These are phyloP conservation scores for Kuraishia ogatae DNA, from an alignment of 805 yeast species.

Conservation along the genomic window DNA sequence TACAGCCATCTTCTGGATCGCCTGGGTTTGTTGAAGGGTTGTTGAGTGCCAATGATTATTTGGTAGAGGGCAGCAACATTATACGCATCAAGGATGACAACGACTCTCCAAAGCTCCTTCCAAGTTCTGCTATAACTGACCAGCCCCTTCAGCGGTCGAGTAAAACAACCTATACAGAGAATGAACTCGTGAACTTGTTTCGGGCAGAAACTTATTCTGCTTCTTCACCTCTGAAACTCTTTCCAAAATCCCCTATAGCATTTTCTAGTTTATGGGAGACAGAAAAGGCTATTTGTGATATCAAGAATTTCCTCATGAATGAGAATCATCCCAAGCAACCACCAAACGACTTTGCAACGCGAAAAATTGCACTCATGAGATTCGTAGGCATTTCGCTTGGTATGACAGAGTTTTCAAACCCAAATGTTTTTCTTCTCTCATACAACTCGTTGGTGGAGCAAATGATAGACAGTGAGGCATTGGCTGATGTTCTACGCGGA, in stretches of 20 bases:
- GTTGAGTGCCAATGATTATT: constrained; percentile 9
- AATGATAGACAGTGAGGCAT: constrained; percentile 28
- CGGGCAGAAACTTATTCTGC: constrained; percentile 5
- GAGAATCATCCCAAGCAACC: constrained; percentile 2
- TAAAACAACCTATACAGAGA: background rate
- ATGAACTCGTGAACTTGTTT: too few species aligned
- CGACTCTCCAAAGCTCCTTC: background rate
- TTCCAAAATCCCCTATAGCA: constrained; percentile 8
- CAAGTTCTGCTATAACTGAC: background rate
- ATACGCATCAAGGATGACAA: constrained; percentile 8
- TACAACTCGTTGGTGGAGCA: constrained; percentile 30
- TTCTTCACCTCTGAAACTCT: constrained; percentile 12
- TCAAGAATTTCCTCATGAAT: constrained; percentile 12
- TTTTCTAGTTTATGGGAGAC: constrained; percentile 7
- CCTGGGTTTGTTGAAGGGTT: background rate
- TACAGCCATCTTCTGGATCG: background rate
- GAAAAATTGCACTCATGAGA: constrained; percentile 18
- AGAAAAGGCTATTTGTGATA: constrained; percentile 13
- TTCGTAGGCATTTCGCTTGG: constrained; percentile 26
- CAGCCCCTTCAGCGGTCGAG: background rate
- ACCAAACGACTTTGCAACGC: constrained; percentile 15
- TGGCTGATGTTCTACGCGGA: constrained; percentile 21
- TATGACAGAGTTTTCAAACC: constrained; percentile 21
- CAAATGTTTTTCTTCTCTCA: constrained; percentile 26
- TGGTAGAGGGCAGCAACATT: constrained; percentile 11